phyloP scores from a whole-genome alignment of 805 yeast species.

The Hyphopichia homilentoma region DNA sequence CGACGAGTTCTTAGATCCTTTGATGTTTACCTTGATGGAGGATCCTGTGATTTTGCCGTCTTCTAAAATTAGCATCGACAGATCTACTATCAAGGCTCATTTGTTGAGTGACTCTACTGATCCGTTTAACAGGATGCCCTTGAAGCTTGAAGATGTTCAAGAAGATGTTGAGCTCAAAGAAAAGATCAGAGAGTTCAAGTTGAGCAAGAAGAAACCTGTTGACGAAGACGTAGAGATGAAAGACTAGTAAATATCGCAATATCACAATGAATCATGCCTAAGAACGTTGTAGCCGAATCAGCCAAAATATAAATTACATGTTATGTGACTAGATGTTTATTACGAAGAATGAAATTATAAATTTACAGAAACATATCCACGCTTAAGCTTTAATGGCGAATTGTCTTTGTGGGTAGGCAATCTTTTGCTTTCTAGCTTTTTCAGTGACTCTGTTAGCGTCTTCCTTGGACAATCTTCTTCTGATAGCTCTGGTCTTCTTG shows the following conservation, averaged over 20 bases:
- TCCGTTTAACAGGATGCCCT: slow-evolving; percentile 93
- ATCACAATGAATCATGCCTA: background rate
- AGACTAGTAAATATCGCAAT: background rate
- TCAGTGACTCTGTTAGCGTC: slow-evolving; percentile 81
- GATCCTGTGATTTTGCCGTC: slow-evolving; percentile 95
- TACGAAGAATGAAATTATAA: too few relatives aligned
- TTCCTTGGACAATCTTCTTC: slow-evolving; percentile 89
- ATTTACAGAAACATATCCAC: slow-evolving; percentile 1
- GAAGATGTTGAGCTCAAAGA: slow-evolving; percentile 69
- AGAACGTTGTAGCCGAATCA: background rate
- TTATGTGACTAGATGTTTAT: too few relatives aligned
- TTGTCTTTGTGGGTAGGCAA: slow-evolving; percentile 98
- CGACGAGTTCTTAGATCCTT: slow-evolving; percentile 94
- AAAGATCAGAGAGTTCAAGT: slow-evolving; percentile 58
- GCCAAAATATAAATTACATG: too few relatives aligned
- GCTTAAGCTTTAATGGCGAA: slow-evolving; percentile 96
- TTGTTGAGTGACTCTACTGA: slow-evolving; percentile 92
- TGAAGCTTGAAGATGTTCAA: slow-evolving; percentile 80
- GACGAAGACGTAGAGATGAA: slow-evolving; percentile 17
- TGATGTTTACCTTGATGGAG: slow-evolving; percentile 93
- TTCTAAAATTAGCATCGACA: slow-evolving; percentile 79
- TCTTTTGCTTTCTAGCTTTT: slow-evolving; percentile 86
- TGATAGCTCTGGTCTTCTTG: slow-evolving; percentile 99
- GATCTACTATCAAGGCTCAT: slow-evolving; percentile 91
- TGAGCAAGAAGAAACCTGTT: slow-evolving; percentile 28